Evolutionary conservation across 176 grass and related monocot genomes (phyloP), one percentile per base, ranked within the genome.

Genomic region (Triticum dicoccoides): DNA sequence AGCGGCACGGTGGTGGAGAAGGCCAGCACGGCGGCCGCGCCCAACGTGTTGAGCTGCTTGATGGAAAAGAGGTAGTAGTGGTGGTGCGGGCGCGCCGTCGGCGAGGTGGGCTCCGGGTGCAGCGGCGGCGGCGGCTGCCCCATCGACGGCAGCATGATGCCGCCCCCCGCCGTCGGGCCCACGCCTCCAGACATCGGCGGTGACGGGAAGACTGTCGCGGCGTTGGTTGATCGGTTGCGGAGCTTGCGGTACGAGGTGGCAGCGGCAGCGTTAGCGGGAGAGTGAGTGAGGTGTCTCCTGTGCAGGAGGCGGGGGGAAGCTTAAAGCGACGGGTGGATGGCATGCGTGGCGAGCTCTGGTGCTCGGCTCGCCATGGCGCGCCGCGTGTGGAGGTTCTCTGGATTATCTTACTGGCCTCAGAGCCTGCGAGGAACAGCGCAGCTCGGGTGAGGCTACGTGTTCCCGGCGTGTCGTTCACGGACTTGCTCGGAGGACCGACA

Each of bases 31-130:
- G 83, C 79, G 5, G 85, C 86, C 0, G 89, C 87, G 81, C 89
- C 75, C 70, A 95, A 81, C 73, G 88, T 71, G 91, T 73, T 86
- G 89, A 95, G 83, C 88, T 95, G 91, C 86, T 89, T 89, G 83
- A 91, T 89, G 86, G 93, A 95, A 64, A 91, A 89, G 83, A 89
- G 89, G 41, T 82, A 88, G 88, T 89, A 90, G 89, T 80, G 54
- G 76, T 83, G 89, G 79, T 66, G 82, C 24, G 87, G 88, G 4
- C 82, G 85, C 69, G 75, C 33, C 56, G 84, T 91, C 0, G 89
- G 76, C 58, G 89, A 89, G 4, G 84, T 84, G n/a, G 87, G 84
- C 76, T 38, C 35, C 23, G 91, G 87, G 79, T 76, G 80, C 68
- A 88, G 69, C 64, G 81, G 87, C 39, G 91, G 88, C 33, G 66